These are phyloP conservation scores for Brassica rapa DNA, from an alignment of 345 rosid species.

Conservation along the genomic window DNA sequence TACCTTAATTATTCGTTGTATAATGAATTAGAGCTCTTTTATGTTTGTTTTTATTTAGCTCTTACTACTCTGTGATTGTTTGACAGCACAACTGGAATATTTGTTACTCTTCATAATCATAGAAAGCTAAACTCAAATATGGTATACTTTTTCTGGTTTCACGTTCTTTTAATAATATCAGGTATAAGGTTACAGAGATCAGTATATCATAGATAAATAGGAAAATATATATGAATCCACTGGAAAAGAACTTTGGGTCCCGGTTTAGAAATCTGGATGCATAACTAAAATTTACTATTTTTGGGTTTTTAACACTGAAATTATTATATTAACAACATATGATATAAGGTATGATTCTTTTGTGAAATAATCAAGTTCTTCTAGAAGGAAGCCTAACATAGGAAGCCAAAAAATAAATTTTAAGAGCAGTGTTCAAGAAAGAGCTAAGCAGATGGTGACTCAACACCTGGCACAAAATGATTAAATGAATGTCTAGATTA, in stretches of 20 bases:
- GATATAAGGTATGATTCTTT: background rate
- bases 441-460: background rate
- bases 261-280: background rate
- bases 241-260: background rate
- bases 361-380: background rate
- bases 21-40: background rate
- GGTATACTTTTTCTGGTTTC: background rate
- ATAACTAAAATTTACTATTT: background rate
- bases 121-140: background rate
- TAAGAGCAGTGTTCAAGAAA: background rate
- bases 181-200: background rate
- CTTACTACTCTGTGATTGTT: slow-evolving; percentile 21
- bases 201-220: background rate
- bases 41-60: background rate
- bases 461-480: background rate
- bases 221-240: background rate
- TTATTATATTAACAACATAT: background rate
- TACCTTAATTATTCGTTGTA: slow-evolving; percentile 35
- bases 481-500: too few species aligned
- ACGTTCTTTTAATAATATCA: background rate
- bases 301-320: too few species aligned
- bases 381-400: too few species aligned
- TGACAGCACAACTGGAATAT: slow-evolving; percentile 21
- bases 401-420: too few species aligned
- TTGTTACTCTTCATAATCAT: slow-evolving; percentile 15